Percentiles rank a stretch among this genome's conserved stretches.
These are phyloP conservation scores for Yamadazyma endophytica DNA, from an alignment of 805 yeast species.

Conservation along the genomic window DNA sequence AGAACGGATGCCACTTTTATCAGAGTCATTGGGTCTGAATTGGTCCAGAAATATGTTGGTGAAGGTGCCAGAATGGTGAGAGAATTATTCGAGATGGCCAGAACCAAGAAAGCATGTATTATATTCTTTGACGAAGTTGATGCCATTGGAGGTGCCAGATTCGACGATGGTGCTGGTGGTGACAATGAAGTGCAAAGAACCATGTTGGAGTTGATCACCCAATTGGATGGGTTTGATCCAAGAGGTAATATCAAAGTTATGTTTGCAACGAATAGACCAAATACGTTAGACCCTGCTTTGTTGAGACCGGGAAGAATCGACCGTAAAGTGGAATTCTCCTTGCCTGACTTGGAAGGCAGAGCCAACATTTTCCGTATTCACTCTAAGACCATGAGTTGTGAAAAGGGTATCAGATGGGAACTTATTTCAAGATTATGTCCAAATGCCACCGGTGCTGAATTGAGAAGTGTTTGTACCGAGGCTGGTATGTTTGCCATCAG, in stretches of 20 bases:
- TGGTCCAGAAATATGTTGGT: constrained; percentile 98
- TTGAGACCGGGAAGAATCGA: constrained; percentile 98
- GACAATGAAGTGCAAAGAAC: constrained; percentile 99
- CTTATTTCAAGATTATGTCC: constrained; percentile 96
- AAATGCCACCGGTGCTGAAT: constrained; percentile 97
- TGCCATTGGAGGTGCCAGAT: constrained; percentile 99
- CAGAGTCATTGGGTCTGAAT: constrained; percentile 96
- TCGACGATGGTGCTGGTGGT: constrained; percentile 99
- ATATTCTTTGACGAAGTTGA: constrained; percentile 98
- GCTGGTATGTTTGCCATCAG: constrained; percentile 99
- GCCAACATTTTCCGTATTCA: constrained; percentile 97
- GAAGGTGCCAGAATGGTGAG: constrained; percentile 99
- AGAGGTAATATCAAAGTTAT: constrained; percentile 98
- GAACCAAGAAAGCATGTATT: constrained; percentile 96
- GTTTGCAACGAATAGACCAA: constrained; percentile 99
- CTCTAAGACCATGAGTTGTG: constrained; percentile 96
- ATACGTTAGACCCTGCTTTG: constrained; percentile 95
- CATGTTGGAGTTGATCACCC: constrained; percentile 96
- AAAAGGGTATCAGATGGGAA: constrained; percentile 98
- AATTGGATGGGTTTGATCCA: constrained; percentile 97
- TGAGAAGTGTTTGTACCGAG: constrained; percentile 97
- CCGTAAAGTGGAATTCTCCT: constrained; percentile 93
- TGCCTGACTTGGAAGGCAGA: constrained; percentile 96
- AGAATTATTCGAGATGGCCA: constrained; percentile 97
- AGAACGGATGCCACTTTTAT: constrained; percentile 99